Conservation (phyloP, 495 filamentous ascomycete species). For the Sporormia fimetaria region DNA sequence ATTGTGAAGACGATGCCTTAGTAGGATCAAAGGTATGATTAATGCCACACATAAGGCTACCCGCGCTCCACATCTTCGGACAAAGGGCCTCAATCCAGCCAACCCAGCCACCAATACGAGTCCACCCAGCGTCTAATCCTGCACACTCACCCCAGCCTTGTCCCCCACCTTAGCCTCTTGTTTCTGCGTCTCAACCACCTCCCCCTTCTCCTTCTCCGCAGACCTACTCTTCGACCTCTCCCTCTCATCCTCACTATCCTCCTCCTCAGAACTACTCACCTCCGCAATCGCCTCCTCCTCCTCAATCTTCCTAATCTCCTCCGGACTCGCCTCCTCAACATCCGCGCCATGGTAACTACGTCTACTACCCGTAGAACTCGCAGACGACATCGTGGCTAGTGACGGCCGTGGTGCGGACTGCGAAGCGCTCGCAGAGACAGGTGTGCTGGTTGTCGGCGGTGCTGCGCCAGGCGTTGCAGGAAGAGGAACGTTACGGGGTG, state of each 20-base stretch:
- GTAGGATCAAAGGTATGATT: too few relatives aligned
- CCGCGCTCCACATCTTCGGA: too few relatives aligned
- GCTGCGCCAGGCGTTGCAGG: conserved; percentile 13
- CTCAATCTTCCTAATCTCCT: conserved; percentile 27
- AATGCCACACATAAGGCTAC: too few relatives aligned
- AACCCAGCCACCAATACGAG: too few relatives aligned
- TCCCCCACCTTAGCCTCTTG: conserved; percentile 25
- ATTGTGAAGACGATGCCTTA: too few relatives aligned
- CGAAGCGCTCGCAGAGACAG: too few relatives aligned
- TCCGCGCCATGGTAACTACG: conserved; percentile 19
- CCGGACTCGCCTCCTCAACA: conserved; percentile 16
- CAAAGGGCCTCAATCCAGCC: too few relatives aligned
- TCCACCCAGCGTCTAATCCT: too few relatives aligned
- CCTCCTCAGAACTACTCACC: conserved; percentile 21
- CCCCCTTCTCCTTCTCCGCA: conserved; percentile 2
- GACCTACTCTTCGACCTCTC: conserved; percentile 17
- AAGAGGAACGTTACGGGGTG: conserved; percentile 13
- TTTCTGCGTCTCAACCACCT: conserved; percentile 19
- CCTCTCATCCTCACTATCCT: conserved; percentile 24
- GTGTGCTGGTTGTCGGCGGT: not conserved
- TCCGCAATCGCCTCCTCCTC: conserved; percentile 18
- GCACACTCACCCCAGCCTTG: conserved; percentile 26
- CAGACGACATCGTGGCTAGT: not conserved
- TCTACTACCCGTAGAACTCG: not conserved
- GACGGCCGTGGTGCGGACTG: conserved; percentile 6